Evolutionary conservation across 2,329 filamentous ascomycete genomes (phyloP), one percentile per base, ranked within the genome.

Genomic region (Uncinocarpus reesii): DNA sequence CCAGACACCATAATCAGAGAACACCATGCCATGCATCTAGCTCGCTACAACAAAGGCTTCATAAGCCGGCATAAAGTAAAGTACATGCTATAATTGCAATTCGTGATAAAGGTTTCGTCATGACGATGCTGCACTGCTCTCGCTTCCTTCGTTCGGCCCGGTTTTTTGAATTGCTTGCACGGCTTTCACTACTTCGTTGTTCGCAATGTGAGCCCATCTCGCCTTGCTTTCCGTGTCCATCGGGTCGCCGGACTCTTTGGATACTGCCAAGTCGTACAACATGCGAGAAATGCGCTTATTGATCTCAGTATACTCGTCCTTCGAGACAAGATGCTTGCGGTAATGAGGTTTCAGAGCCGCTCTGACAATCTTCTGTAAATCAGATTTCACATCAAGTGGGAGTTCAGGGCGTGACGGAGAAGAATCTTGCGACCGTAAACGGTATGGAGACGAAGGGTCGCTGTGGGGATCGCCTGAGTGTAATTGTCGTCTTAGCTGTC

Each of bases 281-380:
- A 83, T 85, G 50, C 87, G 83, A 35, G 87, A 95, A 28, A 96
- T 81, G 52, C 84, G 83, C 53, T 88, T 82, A 62, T 96, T 96
- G 67, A 96, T 95, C 49, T 80, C 80, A 2, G 86, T 90, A 64
- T 94, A 98, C 65, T 95, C 84, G 51, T 95, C 86, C 56, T 88
- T 86, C 15, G 82, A 87, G 53, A 96, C 76, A 53, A 83, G 78
- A 57, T 84, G 82, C 35, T 83, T 83, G 53, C 81, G 78, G 73
- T 90, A 96, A 55, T 87, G 78, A 26, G 89, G 87, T 57, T 86
- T 85, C 36, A 98, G 72, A 4, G 85, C 86, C 35, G 76, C 73
- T 55, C 86, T 85, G 57, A 96, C 92, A 67, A 96, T 87, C 57
- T 81, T 82, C 62, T 88, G 90, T 55, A 98, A 84, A 60, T 81